Conservation (phyloP, 495 filamentous ascomycete species). For the Xylaria castorea region DNA sequence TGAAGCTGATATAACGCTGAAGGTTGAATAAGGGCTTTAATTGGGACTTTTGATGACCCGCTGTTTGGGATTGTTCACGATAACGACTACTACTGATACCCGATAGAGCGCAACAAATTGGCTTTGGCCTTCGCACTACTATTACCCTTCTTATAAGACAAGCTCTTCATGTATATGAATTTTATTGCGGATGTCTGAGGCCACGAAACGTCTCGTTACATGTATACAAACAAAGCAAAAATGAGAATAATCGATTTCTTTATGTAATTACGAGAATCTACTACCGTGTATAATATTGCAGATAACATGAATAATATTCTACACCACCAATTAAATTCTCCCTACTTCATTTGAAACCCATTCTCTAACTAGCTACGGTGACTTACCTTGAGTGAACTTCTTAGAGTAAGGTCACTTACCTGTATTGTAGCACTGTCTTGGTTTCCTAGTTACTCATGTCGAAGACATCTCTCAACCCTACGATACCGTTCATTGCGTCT, state of each 20-base stretch:
- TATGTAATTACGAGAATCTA: not conserved
- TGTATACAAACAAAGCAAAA: not conserved
- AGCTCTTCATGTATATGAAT: slow-evolving; percentile 10
- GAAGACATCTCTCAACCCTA: no score
- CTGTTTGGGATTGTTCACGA: slow-evolving; percentile 13
- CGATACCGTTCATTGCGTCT: no score
- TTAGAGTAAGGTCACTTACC: no score
- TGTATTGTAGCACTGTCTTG: no score
- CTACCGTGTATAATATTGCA: not conserved
- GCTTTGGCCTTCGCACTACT: slow-evolving; percentile 10
- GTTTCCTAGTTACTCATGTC: no score
- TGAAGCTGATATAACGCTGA: slow-evolving; percentile 25
- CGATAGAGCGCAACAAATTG: slow-evolving; percentile 20
- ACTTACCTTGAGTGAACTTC: no score
- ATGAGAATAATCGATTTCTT: not conserved
- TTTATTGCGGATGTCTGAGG: not conserved
- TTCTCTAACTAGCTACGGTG: no score
- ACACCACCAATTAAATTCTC: not conserved
- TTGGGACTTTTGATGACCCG: not conserved
- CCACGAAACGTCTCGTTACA: not conserved
- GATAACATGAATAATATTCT: not conserved
- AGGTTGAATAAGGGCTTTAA: slow-evolving; percentile 16
- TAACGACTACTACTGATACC: slow-evolving; percentile 29
- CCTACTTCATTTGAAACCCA: no score
- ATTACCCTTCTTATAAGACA: slow-evolving; percentile 5